Conservation (phyloP, 352 stramenopile species). For the Phytophthora crassamura region DNA sequence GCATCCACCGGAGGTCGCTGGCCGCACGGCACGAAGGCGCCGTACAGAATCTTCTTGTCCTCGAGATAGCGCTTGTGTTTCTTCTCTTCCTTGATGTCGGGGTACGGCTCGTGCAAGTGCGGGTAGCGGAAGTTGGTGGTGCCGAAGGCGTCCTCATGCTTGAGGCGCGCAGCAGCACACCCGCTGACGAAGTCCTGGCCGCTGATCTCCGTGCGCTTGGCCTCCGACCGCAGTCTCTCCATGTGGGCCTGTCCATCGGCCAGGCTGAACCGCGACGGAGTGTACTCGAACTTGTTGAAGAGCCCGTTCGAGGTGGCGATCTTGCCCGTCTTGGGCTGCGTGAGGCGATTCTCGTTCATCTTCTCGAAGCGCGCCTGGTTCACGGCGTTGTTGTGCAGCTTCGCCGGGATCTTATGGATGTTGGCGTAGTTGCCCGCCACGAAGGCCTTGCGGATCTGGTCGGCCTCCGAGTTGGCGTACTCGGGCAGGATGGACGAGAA, state of each 20-base stretch:
- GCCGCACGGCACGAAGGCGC: conserved; percentile 70
- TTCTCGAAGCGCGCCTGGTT: conserved; percentile 73
- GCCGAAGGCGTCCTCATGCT: conserved; percentile 81
- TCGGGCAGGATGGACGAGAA: conserved; percentile 83
- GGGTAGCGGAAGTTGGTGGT: conserved; percentile 62
- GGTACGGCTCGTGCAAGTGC: conserved; percentile 74
- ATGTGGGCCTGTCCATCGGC: conserved; percentile 69
- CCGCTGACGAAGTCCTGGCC: conserved; percentile 74
- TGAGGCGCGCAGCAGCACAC: conserved; percentile 54
- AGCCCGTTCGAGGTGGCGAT: conserved; percentile 71
- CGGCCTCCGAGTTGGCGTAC: conserved; percentile 78
- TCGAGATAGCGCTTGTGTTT: conserved; percentile 67
- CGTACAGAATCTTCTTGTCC: conserved; percentile 78
- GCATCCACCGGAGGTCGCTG: conserved; percentile 58
- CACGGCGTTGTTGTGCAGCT: conserved; percentile 61
- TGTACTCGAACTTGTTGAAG: conserved; percentile 85
- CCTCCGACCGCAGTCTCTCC: conserved; percentile 68
- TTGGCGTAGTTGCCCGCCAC: conserved; percentile 67
- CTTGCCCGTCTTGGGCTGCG: conserved; percentile 43
- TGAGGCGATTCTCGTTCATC: conserved; percentile 81
- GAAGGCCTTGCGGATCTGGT: conserved; percentile 84
- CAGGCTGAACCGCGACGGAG: conserved; percentile 70
- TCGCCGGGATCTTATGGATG: conserved; percentile 69
- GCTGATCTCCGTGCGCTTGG: conserved; percentile 75
- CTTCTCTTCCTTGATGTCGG: conserved; percentile 59